These are phyloP conservation scores for Magnaporthiopsis rhizophila DNA, from an alignment of 2,329 filamentous ascomycete species.

Conservation along the genomic window DNA sequence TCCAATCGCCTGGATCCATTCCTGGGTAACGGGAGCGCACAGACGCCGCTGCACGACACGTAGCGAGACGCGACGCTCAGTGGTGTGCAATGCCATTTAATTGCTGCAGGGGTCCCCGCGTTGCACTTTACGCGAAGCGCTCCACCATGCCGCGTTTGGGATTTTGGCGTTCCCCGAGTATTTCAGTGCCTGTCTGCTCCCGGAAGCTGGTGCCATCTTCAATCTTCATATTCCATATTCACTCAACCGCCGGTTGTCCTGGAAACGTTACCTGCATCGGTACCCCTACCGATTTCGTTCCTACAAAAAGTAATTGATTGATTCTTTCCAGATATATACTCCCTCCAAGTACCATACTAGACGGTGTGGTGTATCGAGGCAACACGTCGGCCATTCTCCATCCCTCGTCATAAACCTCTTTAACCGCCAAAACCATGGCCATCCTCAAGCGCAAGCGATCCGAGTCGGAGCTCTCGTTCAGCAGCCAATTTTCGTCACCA, in stretches of 20 bases:
- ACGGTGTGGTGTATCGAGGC: neutral
- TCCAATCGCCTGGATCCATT: too few species aligned
- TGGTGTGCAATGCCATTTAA: neutral
- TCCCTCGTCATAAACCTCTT: neutral
- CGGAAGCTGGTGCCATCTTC: neutral
- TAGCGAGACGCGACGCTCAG: neutral
- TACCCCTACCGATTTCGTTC: too few species aligned
- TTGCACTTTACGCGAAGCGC: neutral
- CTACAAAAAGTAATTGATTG: neutral
- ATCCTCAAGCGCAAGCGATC: slow-evolving; percentile 57
- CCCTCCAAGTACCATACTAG: neutral
- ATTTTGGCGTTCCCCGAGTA: neutral
- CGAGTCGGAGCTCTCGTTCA: slow-evolving; percentile 45
- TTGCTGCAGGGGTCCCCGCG: neutral
- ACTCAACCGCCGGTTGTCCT: neutral
- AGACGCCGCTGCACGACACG: neutral
- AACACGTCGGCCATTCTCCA: neutral
- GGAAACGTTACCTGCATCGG: too few species aligned
- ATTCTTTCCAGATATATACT: neutral
- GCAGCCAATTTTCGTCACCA: slow-evolving; percentile 34
- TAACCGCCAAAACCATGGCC: slow-evolving; percentile 27
- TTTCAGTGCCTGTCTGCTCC: neutral
- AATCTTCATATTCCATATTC: neutral
- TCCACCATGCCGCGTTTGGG: neutral
- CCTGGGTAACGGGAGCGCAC: neutral